Evolutionary conservation across 768 basidiomycete species (phyloP), one percentile per base, ranked within the genome.

Genomic region (Termitomyces sp.): DNA sequence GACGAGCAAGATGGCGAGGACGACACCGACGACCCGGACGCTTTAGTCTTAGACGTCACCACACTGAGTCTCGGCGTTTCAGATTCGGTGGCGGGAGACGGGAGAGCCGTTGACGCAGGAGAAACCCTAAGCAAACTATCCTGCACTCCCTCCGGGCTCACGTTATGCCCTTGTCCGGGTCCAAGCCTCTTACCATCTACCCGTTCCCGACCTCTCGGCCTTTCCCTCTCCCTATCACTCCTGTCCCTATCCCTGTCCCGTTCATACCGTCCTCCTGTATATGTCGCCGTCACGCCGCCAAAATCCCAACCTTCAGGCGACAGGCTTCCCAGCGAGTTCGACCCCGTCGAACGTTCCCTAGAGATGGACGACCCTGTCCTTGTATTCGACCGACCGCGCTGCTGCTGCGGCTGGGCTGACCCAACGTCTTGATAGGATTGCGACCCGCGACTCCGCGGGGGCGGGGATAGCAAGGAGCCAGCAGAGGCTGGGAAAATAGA

Each of bases 291-390:
- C 36, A 60, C 74, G 66, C 51, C 60, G 4, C 56, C 66, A 2
- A 65, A 6, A 31, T 61, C 61, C 5, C 65, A 63, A 4, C 69
- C 73, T 7, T 73, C 74, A 12, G 72, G 71, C 29, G 71, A 72
- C 31, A 69, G 54, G 37, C 70, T 72, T 17, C 73, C 74, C 37
- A 71, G 47, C 0, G 73, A 70, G 57, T 66, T 67, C 54, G 60
- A 48, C 29, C 64, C 64, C 5, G 65, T 61, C 9, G 71, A 68
- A 8, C 70, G 71, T 15, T 81, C 81, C 9, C 81, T 76, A 55
- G 82, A 83, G 48, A 80, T 74, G 32, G 83, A 84, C 1, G 85
- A 83, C 15, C 84, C 76, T 6, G 80, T 81, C 43, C 85, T 80
- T 20, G 84, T 79, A 53, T 74, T 75, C 46, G 85, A 85, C 25